A percentile compares a stretch with the other conserved stretches of the same genome.
Conservation (phyloP, 2,329 filamentous ascomycete genomes). For the Geoglossum cookeanum region DNA sequence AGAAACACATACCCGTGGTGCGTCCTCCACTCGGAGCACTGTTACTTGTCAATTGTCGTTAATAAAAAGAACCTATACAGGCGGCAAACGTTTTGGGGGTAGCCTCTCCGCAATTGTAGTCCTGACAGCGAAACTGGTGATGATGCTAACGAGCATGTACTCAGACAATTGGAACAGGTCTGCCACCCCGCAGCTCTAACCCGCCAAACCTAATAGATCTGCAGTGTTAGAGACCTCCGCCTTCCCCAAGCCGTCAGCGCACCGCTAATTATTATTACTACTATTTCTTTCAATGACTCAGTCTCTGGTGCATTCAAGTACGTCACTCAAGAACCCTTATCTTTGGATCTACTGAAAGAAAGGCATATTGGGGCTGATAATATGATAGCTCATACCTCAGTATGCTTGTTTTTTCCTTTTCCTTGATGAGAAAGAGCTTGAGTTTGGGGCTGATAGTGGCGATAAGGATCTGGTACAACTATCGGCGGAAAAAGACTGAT, state of each 20-base stretch:
- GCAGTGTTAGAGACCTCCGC: background rate
- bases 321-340: background rate
- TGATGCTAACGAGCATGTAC: background rate
- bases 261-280: background rate
- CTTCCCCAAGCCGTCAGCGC: background rate
- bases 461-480: slow-evolving; percentile 38
- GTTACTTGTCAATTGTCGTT: background rate
- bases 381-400: slow-evolving; percentile 16
- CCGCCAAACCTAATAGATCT: background rate
- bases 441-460: background rate
- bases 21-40: background rate
- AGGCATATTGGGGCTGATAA: background rate
- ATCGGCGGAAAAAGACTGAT: slow-evolving; percentile 39
- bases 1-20: background rate
- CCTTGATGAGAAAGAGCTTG: background rate
- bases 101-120: background rate
- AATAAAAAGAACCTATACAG: background rate
- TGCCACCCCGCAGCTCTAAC: background rate
- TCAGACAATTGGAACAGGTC: slow-evolving; percentile 3
- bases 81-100: slow-evolving; percentile 1
- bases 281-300: slow-evolving; percentile 6
- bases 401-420: slow-evolving; percentile 6
- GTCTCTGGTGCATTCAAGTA: slow-evolving; percentile 25
- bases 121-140: background rate
- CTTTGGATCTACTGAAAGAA: background rate